Evolutionary conservation across 768 basidiomycete genomes (phyloP), one percentile per base, ranked within the genome.

Genomic region (Coprinopsis strossmayeri): DNA sequence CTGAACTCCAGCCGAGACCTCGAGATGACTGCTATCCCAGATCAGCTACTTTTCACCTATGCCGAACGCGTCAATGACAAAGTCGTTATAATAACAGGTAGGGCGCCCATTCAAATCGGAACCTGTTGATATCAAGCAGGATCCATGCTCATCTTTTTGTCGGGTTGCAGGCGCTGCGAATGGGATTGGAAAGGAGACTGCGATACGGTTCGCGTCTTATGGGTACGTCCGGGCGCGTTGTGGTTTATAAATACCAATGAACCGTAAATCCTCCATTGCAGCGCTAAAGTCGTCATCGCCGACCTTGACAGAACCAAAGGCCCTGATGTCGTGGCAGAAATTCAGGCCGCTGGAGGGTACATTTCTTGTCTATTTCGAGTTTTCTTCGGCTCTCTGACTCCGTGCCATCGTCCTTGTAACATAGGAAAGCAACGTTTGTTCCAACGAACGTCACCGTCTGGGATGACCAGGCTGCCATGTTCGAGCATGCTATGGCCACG

Each of bases 71-170:
- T 71, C 37, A 65, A 64, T 43, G 74, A 66, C 44, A 73, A 73
- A 47, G 74, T 76, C 5, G 72, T 78, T 5, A 48, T 81, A 18
- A 75, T 81, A 32, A 81, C 78, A 45, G 78, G 78, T 76, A 34
- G 13, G 57, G 37, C 37, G n/a, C n/a, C n/a, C n/a, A n/a, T n/a
- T 23, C 23, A n/a, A 37, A 39, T 20, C 17, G 13, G 13, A n/a
- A 20, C 23, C 37, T 26, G 23, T 18, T 48, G 24, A 21, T 44
- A 21, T 32, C 24, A 34, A 40, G 32, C 34, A 45, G 13, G 34
- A 2, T 40, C 28, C 9, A n/a, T 12, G n/a, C 12, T 37, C 15
- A 11, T 20, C 3, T 9, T 21, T 20, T 3, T 30, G 34, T 17
- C 13, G 39, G 11, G 25, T n/a, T 27, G 13, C 28, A 77, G 75